Conservation (phyloP, 2,329 filamentous ascomycete species). For the Cercospora nicotianae region DNA sequence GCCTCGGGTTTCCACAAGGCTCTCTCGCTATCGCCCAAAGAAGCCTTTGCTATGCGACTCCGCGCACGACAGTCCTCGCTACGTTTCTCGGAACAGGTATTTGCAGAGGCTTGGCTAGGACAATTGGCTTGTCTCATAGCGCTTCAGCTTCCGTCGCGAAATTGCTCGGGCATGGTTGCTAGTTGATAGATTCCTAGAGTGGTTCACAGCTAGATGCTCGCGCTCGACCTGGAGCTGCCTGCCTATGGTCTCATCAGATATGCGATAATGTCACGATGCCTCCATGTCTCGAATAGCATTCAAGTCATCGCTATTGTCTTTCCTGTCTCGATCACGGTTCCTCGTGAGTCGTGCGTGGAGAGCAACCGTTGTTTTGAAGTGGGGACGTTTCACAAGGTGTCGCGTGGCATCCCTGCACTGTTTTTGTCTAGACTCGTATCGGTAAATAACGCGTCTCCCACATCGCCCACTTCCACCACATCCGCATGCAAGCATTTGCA, state of each 20-base stretch:
- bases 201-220: not conserved
- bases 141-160: conserved; percentile 11
- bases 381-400: not conserved
- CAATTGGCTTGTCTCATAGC: conserved; percentile 72
- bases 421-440: conserved; percentile 15
- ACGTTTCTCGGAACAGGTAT: conserved; percentile 85
- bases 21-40: conserved; percentile 60
- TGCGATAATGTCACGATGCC: not conserved
- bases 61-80: conserved; percentile 75
- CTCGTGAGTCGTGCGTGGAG: not conserved
- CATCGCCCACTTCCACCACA: conserved; percentile 16
- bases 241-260: not conserved
- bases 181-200: not conserved
- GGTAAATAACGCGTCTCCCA: conserved; percentile 4
- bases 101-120: conserved; percentile 73
- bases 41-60: conserved; percentile 72
- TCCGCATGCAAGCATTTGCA: not conserved
- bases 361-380: not conserved
- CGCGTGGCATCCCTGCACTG: conserved; percentile 1
- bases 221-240: not conserved
- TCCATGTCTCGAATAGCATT: not conserved
- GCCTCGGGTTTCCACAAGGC: conserved; percentile 78
- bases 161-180: not conserved
- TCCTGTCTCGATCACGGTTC: not conserved
- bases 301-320: not conserved